A percentile compares a stretch with the other conserved stretches of the same genome.
Evolutionary conservation across 331 rosid genomes (phyloP).

Genomic region (Quercus phellos): DNA sequence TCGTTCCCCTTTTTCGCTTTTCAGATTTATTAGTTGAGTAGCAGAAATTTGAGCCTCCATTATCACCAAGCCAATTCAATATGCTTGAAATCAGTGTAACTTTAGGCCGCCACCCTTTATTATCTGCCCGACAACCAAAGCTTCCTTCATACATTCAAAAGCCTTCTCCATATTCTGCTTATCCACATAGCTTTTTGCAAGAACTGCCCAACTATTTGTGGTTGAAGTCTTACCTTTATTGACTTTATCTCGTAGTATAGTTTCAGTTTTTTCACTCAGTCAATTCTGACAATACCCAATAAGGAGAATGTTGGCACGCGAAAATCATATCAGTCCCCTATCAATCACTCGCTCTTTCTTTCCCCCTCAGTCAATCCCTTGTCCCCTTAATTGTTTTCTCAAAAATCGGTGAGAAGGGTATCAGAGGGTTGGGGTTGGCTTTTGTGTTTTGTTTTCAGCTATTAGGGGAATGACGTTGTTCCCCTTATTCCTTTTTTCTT

Average conservation of each 20-base stretch:
- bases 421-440: too few species aligned
- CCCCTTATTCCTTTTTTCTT: too few species aligned
- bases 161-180: conserved; percentile 63
- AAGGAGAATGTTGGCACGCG: conserved; percentile 55
- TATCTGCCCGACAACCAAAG: conserved; percentile 34
- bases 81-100: conserved; percentile 30
- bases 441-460: too few species aligned
- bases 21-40: too few species aligned
- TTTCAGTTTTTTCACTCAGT: conserved; percentile 52
- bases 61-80: conserved; percentile 43
- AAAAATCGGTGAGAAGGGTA: too few species aligned
- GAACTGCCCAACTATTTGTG: conserved; percentile 68
- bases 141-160: conserved; percentile 53
- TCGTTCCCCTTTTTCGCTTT: too few species aligned
- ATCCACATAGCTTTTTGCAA: conserved; percentile 51
- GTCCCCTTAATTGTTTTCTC: too few species aligned
- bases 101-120: conserved; percentile 67
- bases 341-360: too few species aligned
- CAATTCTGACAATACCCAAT: conserved; percentile 47
- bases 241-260: conserved; percentile 33
- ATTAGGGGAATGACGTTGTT: too few species aligned
- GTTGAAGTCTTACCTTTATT: conserved; percentile 51
- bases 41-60: too few species aligned
- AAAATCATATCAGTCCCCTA: conserved; percentile 36
- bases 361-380: too few species aligned